A percentile compares a stretch with the other conserved stretches of the same genome.
These are phyloP conservation scores for Fusarium sublunatum DNA, from an alignment of 2,329 filamentous ascomycete genomes.

Conservation along the genomic window DNA sequence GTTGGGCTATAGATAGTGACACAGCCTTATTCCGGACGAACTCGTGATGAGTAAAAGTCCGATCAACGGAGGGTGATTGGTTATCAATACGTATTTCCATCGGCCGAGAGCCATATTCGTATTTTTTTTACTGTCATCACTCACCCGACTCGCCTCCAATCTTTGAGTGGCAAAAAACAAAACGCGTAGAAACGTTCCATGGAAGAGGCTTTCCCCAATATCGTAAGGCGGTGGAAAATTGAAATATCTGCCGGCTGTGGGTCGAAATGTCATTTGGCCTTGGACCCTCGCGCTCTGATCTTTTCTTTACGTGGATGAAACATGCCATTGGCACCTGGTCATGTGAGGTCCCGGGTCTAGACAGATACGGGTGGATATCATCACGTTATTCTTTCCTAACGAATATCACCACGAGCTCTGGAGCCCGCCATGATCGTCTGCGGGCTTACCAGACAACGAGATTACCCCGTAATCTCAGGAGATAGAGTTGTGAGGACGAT, in stretches of 20 bases:
- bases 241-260: conserved; percentile 29
- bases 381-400: conserved; percentile 42
- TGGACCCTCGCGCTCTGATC: conserved; percentile 10
- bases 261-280: conserved; percentile 1
- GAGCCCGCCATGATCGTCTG: background rate
- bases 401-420: background rate
- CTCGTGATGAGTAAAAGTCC: conserved; percentile 22
- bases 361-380: conserved; percentile 21
- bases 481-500: background rate
- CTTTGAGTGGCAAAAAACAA: background rate
- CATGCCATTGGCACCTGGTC: conserved; percentile 22
- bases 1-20: conserved; percentile 20
- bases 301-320: conserved; percentile 36
- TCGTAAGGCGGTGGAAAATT: conserved; percentile 20
- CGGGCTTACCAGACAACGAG: conserved; percentile 22
- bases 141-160: background rate
- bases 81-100: background rate
- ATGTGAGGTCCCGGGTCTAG: background rate
- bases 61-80: conserved; percentile 6
- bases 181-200: conserved; percentile 22
- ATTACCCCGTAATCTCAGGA: conserved; percentile 30
- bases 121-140: background rate
- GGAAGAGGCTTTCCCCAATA: conserved; percentile 11
- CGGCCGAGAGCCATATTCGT: conserved; percentile 1
- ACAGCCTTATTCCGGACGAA: conserved; percentile 30